Conservation (phyloP, 2,329 filamentous ascomycete genomes). For the Arthroderma sp. region DNA sequence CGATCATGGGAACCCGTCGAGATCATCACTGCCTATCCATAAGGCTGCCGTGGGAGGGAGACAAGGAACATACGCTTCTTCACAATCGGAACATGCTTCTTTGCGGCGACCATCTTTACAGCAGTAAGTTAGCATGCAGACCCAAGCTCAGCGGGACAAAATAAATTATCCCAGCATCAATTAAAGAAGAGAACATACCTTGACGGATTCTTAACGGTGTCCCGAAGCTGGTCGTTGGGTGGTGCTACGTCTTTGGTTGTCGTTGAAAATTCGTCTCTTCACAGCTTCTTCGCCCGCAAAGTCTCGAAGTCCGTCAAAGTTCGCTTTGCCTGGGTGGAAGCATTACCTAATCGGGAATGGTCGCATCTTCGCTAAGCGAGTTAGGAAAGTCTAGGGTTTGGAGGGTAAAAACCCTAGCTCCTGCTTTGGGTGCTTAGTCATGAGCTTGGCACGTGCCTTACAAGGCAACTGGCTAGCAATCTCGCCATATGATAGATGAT, state of each 20-base stretch:
- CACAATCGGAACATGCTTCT: conserved; percentile 98
- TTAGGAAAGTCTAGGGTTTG: conserved; percentile 6
- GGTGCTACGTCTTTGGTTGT: conserved; percentile 3
- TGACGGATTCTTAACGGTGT: conserved; percentile 29
- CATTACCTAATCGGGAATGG: too few species aligned
- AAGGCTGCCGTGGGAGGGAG: not conserved
- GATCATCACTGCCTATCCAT: too few species aligned
- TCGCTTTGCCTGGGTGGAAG: too few species aligned
- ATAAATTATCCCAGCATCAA: not conserved
- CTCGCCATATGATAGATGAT: not conserved
- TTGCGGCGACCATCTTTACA: conserved; percentile 87
- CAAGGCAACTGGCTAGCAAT: not conserved
- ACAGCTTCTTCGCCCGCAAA: too few species aligned
- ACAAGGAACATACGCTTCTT: conserved; percentile 85
- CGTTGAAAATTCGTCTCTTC: too few species aligned
- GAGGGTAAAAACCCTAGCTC: conserved; percentile 6
- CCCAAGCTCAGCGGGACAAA: not conserved
- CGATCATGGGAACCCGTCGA: too few species aligned
- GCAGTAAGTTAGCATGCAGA: conserved; percentile 5
- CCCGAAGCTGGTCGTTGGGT: conserved; percentile 28
- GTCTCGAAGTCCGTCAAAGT: too few species aligned
- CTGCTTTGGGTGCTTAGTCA: conserved; percentile 1
- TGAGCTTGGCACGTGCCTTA: not conserved
- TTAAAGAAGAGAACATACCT: conserved; percentile 21
- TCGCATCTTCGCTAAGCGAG: conserved; percentile 7